These are phyloP conservation scores for Fistulinella cinereoalba DNA, from an alignment of 1,284 basidiomycete genomes.

Conservation along the genomic window DNA sequence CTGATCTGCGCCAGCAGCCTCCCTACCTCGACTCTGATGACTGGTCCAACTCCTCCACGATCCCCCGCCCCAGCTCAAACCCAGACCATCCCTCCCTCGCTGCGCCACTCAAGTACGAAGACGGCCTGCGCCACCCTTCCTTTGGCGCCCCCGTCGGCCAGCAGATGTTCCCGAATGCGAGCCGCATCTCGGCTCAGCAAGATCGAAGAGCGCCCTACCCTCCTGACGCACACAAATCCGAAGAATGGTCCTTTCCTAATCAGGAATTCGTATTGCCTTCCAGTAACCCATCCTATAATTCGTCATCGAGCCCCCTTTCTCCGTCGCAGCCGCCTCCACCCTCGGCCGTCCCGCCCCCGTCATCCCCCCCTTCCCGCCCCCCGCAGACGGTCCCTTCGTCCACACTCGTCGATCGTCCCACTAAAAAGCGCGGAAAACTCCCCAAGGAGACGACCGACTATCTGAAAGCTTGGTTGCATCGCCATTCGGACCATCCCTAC, in stretches of 20 bases:
- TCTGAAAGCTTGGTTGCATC: constrained; percentile 87
- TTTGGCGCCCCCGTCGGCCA: constrained; percentile 54
- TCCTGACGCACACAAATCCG: constrained; percentile 27
- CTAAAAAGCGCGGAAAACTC: constrained; percentile 80
- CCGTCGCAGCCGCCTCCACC: constrained; percentile 33
- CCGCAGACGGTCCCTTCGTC: constrained; percentile 50
- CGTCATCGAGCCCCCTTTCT: constrained; percentile 23
- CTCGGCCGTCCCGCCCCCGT: constrained; percentile 37
- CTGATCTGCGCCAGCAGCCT: constrained; percentile 38
- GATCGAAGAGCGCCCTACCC: constrained; percentile 46
- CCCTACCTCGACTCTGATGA: constrained; percentile 28
- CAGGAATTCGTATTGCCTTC: constrained; percentile 33
- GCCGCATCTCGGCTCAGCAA: constrained; percentile 66
- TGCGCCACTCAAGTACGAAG: constrained; percentile 58
- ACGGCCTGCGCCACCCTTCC: constrained; percentile 59
- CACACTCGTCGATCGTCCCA: constrained; percentile 66
- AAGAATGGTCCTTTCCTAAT: constrained; percentile 43
- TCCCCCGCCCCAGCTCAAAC: constrained; percentile 56
- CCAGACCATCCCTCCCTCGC: constrained; percentile 49
- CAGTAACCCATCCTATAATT: constrained; percentile 23
- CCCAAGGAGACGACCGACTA: constrained; percentile 89
- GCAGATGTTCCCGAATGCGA: constrained; percentile 59
- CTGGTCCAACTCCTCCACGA: constrained; percentile 37
- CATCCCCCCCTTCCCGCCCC: constrained; percentile 47
- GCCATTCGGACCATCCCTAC: constrained; percentile 86